Base-by-base conservation (phyloP, 768 basidiomycete species). In the Aureoboletus auriporus region DNA sequence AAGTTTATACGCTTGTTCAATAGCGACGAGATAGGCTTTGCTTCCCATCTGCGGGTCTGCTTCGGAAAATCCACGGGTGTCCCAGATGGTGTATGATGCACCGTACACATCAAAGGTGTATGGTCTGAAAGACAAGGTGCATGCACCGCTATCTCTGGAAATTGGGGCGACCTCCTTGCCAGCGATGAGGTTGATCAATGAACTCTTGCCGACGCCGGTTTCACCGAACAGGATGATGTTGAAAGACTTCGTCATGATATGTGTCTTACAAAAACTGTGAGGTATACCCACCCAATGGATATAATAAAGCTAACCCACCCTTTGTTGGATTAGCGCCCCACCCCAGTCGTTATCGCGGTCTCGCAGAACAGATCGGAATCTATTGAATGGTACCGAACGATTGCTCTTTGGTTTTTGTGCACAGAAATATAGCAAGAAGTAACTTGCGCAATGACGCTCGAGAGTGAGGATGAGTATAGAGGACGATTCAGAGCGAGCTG, bases 171-270 rank as follows among this genome's bases (percentile, higher is more conserved):
- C 39, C 17, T 16, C 4, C 33, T 35, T 28, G 11, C 46, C 46
- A 29, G 46, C 38, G 13, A 46, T 46, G 31, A 46, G 23, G 39
- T 46, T 46, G 30, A 46, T n/a, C 46, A 39, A 26, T 14, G 46
- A 46, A 20, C 46, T 39, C 39, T 46, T 46, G 10, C 46, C 38
- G 23, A 46, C 46, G 20, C 46, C 39, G 3, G 39, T 40, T 40
- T 46, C 46, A 12, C 46, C 46, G 13, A 46, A 46, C 27, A 47
- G 12, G 12, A 47, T 47, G 14, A 47, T 47, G 26, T 47, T 47
- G 39, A 47, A 39, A 8, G 39, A 47, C 14, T 40, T 47, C 11
- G 39, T 5, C 39, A 47, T 40, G 38, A n/a, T 11, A 20, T 31
- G 17, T 9, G 28, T 30, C 8, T 28, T 42, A 28, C 16, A 17